Base-by-base conservation (phyloP, 1,284 basidiomycete genomes). In the Phylloporus sp. region DNA sequence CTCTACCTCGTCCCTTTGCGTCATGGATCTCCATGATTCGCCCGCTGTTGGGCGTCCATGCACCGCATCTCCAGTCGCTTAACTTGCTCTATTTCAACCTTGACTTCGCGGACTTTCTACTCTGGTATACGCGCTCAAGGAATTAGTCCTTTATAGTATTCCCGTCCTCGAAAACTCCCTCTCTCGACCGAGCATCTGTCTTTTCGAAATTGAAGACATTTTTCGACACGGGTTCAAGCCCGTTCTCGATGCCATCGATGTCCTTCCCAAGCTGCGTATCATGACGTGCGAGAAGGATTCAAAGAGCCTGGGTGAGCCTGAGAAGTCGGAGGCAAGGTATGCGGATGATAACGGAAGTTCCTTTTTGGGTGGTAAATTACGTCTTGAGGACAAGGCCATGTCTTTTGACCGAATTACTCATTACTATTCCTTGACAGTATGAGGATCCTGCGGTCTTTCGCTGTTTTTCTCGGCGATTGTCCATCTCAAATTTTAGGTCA, bases 401-500 rank as follows among this genome's bases (percentile, higher is more conserved):
- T 26, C 22, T 49, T 10, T 34, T 26, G 28, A 66, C 51, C n/a
- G 50, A 56, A 15, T 39, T 11, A 1, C 13, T 62, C 22, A 37
- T 49, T 26, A 6, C 28, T 58, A 59, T 61, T 57, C 55, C 12
- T 50, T 11, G 18, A 56, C 64, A 83, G 81, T 68, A 66, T 34
- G 83, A 84, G 37, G 82, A 84, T 56, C 78, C 81, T 40, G 71
- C 83, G 8, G 66, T 69, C 22, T 70, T 77, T 29, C 57, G 59
- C n/a, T 71, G 66, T 13, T 82, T 81, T 64, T 82, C 82, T 34
- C 75, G 83, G 8, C 68, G 75, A 26, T 76, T 73, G 50, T 80
- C 80, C 18, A 73, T 81, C 2, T 76, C 78, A 6, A 81, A 83
- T 64, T 82, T 82, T 63, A 65, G 68, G 37, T 63, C 74, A 50